These are phyloP conservation scores for Silybum marianum DNA, from an alignment of 129 eudicot species.

Conservation along the genomic window DNA sequence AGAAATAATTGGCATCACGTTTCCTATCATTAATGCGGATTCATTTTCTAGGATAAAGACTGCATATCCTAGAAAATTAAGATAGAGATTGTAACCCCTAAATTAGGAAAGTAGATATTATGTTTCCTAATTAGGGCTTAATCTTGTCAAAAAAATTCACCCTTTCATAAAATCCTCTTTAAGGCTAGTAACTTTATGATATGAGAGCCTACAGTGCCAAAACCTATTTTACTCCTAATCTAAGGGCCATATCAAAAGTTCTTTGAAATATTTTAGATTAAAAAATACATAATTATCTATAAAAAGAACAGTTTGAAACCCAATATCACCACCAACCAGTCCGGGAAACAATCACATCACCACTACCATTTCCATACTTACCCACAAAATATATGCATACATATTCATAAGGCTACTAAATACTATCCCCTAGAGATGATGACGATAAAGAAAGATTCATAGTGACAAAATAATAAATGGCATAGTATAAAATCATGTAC, in stretches of 20 bases:
- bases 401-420: not conserved
- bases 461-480: not conserved
- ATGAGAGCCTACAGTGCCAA: not conserved
- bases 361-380: not conserved
- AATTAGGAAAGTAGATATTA: not conserved
- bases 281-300: not conserved
- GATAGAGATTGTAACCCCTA: not conserved
- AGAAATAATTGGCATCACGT: too few species aligned
- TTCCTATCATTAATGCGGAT: not conserved
- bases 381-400: not conserved
- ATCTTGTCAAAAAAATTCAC: not conserved
- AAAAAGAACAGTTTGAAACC: not conserved
- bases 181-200: not conserved
- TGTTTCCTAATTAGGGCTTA: not conserved
- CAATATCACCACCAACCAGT: not conserved
- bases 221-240: not conserved
- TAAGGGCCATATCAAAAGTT: not conserved
- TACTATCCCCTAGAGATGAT: not conserved
- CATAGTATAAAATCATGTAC: slow-evolving; percentile 25
- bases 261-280: not conserved
- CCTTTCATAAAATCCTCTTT: too few species aligned
- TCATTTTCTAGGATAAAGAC: not conserved
- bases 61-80: not conserved
- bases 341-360: not conserved
- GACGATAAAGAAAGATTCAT: not conserved